Base-by-base conservation (phyloP, 2,329 filamentous ascomycete species). In the Coniochaeta ligniaria region DNA sequence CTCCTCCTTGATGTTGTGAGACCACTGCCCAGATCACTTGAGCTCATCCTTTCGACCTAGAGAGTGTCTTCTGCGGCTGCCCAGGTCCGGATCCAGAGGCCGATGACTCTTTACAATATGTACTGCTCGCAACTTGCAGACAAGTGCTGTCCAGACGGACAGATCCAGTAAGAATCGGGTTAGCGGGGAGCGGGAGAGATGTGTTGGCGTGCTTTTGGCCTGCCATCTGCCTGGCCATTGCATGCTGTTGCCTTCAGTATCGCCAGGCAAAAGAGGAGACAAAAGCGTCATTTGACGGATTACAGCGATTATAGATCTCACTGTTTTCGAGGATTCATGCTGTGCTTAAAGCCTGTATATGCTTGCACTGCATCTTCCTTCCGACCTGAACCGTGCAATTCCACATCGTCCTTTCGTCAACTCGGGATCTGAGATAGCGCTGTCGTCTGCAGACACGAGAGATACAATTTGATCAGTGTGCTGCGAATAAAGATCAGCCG, bases 91-190 rank as follows among this genome's bases (percentile, higher is more conserved):
- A 6, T 47, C 22, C 11, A 20, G 43, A 24, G 20, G 24, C 7
- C n/a, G 7, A 47, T 47, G 43, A 47, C 43, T 47, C 20, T 47
- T 47, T 20, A 20, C n/a, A 20, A 28, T 3, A 28, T 55, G 50
- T n/a, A 55, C n/a, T 17, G 50, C n/a, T 33, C 8, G 5, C 59
- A 59, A 60, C 61, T 59, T 68, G 69, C 69, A 71, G 59, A 60
- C 64, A 59, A 61, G 63, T 67, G 64, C 66, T 68, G 67, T 67
- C 24, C 63, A 64, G 64, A 50, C 60, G 59, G 60, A 64, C 54
- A 60, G 63, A 63, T 65, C 66, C 66, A 64, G 67, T 64, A 63
- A 63, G 62, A 66, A 64, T 66, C 63, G 62, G 63, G 60, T 56
- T 62, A 58, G 47, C 43, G 57, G 50, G 63, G 50, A 58, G 56